A percentile compares a stretch with the other conserved stretches of the same genome.
Conservation (phyloP, 2,329 filamentous ascomycete genomes). For the Cladophialophora carrionii region DNA sequence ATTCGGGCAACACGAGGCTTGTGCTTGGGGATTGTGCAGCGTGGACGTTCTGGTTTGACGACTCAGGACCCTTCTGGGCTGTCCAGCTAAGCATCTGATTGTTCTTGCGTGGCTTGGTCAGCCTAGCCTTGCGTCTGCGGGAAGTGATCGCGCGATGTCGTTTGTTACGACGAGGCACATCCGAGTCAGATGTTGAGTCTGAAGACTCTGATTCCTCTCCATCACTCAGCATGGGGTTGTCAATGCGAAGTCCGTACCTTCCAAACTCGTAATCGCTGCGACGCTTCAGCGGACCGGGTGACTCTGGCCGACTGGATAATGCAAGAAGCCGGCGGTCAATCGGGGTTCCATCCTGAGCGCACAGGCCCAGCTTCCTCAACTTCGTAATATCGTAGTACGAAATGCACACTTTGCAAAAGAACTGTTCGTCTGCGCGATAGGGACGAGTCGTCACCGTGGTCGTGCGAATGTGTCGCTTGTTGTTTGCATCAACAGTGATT, state of each 20-base stretch:
- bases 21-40: background rate
- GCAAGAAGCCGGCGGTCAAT: constrained; percentile 1
- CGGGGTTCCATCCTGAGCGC: constrained; percentile 73
- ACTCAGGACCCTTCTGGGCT: background rate
- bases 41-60: background rate
- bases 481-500: constrained; percentile 3
- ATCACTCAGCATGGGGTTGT: background rate
- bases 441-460: background rate
- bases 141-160: constrained; percentile 4
- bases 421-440: constrained; percentile 23
- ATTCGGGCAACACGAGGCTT: background rate
- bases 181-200: constrained; percentile 9
- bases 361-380: constrained; percentile 2
- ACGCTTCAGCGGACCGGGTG: constrained; percentile 19
- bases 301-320: background rate
- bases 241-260: background rate
- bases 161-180: constrained; percentile 7
- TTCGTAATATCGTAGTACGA: constrained; percentile 17
- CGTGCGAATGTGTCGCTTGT: background rate
- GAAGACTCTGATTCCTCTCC: constrained; percentile 8
- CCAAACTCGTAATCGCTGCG: background rate
- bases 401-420: constrained; percentile 27
- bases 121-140: background rate
- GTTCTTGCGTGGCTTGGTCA: background rate
- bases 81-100: background rate